Evolutionary conservation across 2,329 filamentous ascomycete genomes (phyloP).

Genomic region (Fusarium solani-melongenae): DNA sequence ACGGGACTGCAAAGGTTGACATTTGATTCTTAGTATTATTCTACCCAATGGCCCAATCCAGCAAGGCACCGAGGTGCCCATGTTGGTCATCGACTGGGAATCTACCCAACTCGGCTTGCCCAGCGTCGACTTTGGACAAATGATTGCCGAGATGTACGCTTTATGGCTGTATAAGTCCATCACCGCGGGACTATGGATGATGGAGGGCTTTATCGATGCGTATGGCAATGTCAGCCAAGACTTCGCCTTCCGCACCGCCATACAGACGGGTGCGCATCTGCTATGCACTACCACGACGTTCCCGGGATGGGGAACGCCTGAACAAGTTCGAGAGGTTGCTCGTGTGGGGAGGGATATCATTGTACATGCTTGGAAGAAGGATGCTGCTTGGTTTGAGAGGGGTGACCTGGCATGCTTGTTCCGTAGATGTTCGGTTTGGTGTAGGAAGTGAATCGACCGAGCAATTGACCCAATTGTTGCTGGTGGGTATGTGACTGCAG

Average conservation of each 20-base stretch:
- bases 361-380: conserved; percentile 1
- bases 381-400: background rate
- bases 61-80: background rate
- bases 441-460: background rate
- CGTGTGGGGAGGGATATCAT: conserved; percentile 1
- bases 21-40: background rate
- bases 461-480: background rate
- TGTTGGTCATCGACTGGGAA: conserved; percentile 3
- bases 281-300: conserved; percentile 3
- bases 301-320: background rate
- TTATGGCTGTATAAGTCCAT: conserved; percentile 8
- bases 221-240: background rate
- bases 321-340: background rate
- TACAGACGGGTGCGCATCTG: background rate
- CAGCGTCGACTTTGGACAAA: background rate
- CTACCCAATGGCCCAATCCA: background rate
- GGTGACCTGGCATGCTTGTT: background rate
- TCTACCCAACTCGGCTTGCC: background rate
- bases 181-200: background rate
- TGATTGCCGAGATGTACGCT: conserved; percentile 16
- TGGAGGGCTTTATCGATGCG: background rate
- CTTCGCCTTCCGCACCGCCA: background rate
- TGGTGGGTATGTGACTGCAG: too few species aligned
- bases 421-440: background rate
- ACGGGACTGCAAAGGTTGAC: background rate